Evolutionary conservation across 495 filamentous ascomycete genomes (phyloP).

Genomic region (Penicillium angulare): DNA sequence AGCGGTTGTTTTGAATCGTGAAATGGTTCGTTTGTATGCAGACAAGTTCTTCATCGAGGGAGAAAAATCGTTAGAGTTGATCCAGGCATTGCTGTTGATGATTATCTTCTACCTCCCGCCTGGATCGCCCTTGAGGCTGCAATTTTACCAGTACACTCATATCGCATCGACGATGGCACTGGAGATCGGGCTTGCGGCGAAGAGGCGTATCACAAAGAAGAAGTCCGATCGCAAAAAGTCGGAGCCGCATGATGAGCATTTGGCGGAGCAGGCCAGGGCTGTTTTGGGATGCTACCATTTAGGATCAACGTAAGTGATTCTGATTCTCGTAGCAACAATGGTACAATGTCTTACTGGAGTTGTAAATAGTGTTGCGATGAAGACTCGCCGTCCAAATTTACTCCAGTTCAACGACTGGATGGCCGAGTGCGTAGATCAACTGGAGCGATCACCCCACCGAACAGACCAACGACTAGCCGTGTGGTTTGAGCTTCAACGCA

Average conservation of each 20-base stretch:
- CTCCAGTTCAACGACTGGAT: slow-evolving; percentile 51
- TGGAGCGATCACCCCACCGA: slow-evolving; percentile 36
- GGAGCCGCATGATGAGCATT: slow-evolving; percentile 29
- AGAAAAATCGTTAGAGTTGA: slow-evolving; percentile 53
- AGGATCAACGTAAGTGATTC: slow-evolving; percentile 36
- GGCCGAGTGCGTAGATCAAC: slow-evolving; percentile 41
- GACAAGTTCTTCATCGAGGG: slow-evolving; percentile 47
- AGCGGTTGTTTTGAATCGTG: slow-evolving; percentile 43
- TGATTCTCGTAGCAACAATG: too few species aligned
- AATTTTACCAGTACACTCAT: slow-evolving; percentile 55
- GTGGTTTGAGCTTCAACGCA: slow-evolving; percentile 47
- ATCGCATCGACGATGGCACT: slow-evolving; percentile 55
- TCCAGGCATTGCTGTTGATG: slow-evolving; percentile 50
- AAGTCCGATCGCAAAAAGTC: slow-evolving; percentile 20
- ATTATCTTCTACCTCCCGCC: slow-evolving; percentile 52
- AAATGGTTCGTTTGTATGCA: slow-evolving; percentile 48
- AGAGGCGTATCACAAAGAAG: slow-evolving; percentile 23
- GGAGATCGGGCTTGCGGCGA: slow-evolving; percentile 50
- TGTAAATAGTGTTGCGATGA: slow-evolving; percentile 45
- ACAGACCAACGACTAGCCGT: slow-evolving; percentile 41
- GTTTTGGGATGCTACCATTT: slow-evolving; percentile 49
- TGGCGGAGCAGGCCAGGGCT: slow-evolving; percentile 44
- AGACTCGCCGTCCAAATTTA: slow-evolving; percentile 49
- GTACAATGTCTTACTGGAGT: too few species aligned
- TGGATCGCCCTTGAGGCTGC: slow-evolving; percentile 43